Base-by-base conservation (phyloP, 139 green algal species). In the Deuterostichococcus epilithicus region DNA sequence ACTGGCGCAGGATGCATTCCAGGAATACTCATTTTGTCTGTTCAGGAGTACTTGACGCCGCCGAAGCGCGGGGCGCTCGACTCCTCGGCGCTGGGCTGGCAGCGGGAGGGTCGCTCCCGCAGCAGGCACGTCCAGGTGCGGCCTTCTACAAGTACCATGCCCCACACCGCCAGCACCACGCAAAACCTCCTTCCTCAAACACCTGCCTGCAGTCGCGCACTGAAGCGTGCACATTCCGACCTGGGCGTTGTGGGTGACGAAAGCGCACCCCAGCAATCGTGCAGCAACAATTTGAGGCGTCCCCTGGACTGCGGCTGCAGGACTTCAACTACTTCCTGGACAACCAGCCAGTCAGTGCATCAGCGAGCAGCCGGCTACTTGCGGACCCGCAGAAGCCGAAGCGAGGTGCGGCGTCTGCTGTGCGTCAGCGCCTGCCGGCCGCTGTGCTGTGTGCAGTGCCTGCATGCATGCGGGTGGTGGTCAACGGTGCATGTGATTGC, bases 31-130 rank as follows among this genome's bases (percentile, higher is more conserved):
- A n/a, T n/a, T n/a, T n/a, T n/a, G n/a, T 92, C 94, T 75, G 94
- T 94, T 75, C 90, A 88, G 5, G 79, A 70, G 1, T 86, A 88
- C 25, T 33, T 94, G 3, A 84, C 52, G 18, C 82, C 85, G 2
- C n/a, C 35, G 0, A 78, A 84, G 39, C 80, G 91, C 1, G 37
- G 68, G 38, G 84, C 81, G 0, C 20, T 93, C 20, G 91, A 96
- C 59, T 45, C 72, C 5, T 83, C 87, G 26, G 88, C 90, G 0
- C 77, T 90, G 18, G 70, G 33, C 0, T 93, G 87, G 83, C 86
- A 91, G 45, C 30, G 59, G 10, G 36, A 78, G 26, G 90, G 88
- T 23, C 65, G 84, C 47, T 34, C 76, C 18, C 63, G 85, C 66
- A 72, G 90, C 52, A 78, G 75, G 33, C 45, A 72, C 2, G 73